Conservation (phyloP, 1,284 basidiomycete genomes). For the Irpex sp. region DNA sequence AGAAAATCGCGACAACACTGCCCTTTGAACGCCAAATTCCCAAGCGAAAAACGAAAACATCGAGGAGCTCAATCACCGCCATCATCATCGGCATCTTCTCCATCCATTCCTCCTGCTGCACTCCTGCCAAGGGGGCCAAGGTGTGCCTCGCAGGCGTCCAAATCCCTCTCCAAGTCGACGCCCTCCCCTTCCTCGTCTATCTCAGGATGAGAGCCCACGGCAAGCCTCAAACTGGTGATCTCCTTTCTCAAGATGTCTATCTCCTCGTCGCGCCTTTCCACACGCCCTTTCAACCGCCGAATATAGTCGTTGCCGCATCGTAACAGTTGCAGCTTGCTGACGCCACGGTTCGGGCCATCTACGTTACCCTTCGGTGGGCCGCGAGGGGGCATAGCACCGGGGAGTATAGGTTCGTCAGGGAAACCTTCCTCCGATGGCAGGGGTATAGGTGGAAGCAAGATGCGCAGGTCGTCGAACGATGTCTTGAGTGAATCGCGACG, state of each 20-base stretch:
- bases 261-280: constrained; percentile 83
- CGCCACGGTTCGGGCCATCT: constrained; percentile 91
- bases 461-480: constrained; percentile 92
- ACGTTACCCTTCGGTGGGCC: constrained; percentile 82
- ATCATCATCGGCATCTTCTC: constrained; percentile 29
- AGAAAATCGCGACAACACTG: neutral
- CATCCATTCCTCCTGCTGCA: constrained; percentile 19
- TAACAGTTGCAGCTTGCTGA: constrained; percentile 91
- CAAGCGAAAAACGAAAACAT: neutral
- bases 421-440: constrained; percentile 67
- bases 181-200: constrained; percentile 24
- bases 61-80: constrained; percentile 14
- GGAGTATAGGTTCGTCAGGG: constrained; percentile 63
- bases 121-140: constrained; percentile 17
- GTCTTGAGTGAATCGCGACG: constrained; percentile 94
- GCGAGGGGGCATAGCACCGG: constrained; percentile 82
- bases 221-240: constrained; percentile 55
- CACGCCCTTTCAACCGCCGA: constrained; percentile 61
- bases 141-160: constrained; percentile 28
- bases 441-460: constrained; percentile 85
- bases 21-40: neutral
- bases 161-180: constrained; percentile 29
- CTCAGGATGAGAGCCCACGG: constrained; percentile 13
- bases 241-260: constrained; percentile 70
- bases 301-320: constrained; percentile 61